Evolutionary conservation across 306 rosid species (phyloP).

Genomic region (Argentina anserina): DNA sequence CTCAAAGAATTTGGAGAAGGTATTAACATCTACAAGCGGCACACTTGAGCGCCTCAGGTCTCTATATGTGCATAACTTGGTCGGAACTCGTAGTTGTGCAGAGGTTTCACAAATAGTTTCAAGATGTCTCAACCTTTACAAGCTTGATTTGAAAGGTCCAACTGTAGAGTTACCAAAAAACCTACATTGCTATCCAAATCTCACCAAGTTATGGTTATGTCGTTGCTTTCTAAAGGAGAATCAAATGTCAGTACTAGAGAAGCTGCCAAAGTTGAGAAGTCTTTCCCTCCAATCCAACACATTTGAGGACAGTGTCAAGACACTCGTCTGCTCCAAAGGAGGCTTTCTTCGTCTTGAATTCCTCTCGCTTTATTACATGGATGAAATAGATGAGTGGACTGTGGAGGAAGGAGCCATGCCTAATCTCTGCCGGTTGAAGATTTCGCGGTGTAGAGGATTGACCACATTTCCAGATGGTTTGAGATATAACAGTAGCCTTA

Average conservation of each 20-base stretch:
- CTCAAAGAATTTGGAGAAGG: neutral
- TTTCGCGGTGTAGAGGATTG: conserved; percentile 24
- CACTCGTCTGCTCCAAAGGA: conserved; percentile 27
- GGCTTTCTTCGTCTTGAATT: conserved; percentile 46
- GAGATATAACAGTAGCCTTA: neutral
- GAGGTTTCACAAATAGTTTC: neutral
- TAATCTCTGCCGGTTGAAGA: conserved; percentile 21
- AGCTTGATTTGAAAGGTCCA: neutral
- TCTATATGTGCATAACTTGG: neutral
- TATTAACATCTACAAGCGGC: neutral
- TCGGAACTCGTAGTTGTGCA: neutral
- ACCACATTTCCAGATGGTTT: conserved; percentile 34
- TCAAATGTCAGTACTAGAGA: conserved; percentile 42
- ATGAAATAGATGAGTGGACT: conserved; percentile 40
- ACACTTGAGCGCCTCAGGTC: neutral
- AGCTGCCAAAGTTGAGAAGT: conserved; percentile 41
- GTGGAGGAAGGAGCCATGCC: conserved; percentile 41
- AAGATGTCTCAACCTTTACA: neutral
- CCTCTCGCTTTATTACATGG: conserved; percentile 33
- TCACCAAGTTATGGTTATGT: conserved; percentile 41
- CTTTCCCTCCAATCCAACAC: conserved; percentile 27
- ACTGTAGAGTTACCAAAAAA: conserved; percentile 18
- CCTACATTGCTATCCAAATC: conserved; percentile 17
- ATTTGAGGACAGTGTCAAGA: conserved; percentile 28
- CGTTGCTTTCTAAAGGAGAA: conserved; percentile 35